phyloP scores from a whole-genome alignment of 2,329 filamentous ascomycete species.

The Dothistroma pini region DNA sequence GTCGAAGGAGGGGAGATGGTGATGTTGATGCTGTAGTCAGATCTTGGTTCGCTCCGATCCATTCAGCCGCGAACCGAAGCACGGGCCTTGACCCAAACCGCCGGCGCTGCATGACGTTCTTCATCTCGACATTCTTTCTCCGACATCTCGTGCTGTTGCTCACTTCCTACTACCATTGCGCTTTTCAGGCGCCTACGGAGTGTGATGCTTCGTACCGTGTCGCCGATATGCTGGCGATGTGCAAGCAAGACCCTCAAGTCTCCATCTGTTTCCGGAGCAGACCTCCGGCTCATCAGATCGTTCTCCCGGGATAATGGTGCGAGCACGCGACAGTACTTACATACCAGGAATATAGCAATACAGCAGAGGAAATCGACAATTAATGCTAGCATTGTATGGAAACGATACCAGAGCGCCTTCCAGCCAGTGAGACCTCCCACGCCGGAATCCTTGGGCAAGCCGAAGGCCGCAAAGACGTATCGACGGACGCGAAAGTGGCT shows the following conservation, averaged over 20 bases:
- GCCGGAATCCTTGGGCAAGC: constrained; percentile 71
- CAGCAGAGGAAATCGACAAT: neutral
- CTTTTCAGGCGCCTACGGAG: constrained; percentile 6
- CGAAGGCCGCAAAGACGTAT: constrained; percentile 67
- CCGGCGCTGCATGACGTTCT: neutral
- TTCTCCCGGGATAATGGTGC: neutral
- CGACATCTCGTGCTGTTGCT: neutral
- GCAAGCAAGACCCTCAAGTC: constrained; percentile 27
- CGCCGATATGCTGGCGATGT: constrained; percentile 32
- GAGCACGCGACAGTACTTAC: constrained; percentile 12
- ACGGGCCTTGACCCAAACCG: neutral
- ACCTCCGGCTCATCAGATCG: constrained; percentile 12
- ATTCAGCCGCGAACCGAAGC: neutral
- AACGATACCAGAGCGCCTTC: constrained; percentile 37
- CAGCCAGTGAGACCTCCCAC: constrained; percentile 61
- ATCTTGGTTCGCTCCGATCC: neutral
- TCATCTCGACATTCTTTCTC: neutral
- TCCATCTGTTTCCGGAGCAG: constrained; percentile 24
- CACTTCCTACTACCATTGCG: neutral
- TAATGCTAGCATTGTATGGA: constrained; percentile 2
- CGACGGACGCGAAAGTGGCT: constrained; percentile 68
- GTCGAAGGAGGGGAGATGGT: too few relatives aligned
- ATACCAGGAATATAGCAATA: neutral
- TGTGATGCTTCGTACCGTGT: constrained; percentile 25
- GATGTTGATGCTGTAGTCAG: too few relatives aligned